Evolutionary conservation across 768 basidiomycete species (phyloP).

Genomic region (Pulveroboletus sp.): DNA sequence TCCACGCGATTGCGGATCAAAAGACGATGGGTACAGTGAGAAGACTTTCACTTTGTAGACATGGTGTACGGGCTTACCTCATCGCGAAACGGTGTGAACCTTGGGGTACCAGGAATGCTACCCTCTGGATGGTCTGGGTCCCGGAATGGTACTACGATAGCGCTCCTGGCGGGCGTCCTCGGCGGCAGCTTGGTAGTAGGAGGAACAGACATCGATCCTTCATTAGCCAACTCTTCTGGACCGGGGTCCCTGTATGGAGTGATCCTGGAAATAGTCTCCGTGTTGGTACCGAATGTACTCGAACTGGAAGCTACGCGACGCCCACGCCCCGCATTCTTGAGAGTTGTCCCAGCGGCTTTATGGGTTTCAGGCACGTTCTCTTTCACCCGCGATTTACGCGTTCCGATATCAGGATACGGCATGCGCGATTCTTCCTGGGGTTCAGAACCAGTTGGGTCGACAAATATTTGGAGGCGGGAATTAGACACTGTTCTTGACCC

Average conservation of each 20-base stretch:
- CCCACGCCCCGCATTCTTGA: constrained; percentile 58
- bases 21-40: constrained; percentile 3
- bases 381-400: constrained; percentile 73
- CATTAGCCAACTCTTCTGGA: constrained; percentile 36
- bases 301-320: constrained; percentile 47
- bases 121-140: constrained; percentile 30
- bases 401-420: constrained; percentile 69
- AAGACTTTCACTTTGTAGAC: background rate
- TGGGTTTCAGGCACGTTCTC: constrained; percentile 71
- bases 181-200: constrained; percentile 29
- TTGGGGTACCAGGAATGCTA: constrained; percentile 44
- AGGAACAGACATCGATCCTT: constrained; percentile 30
- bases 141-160: constrained; percentile 37
- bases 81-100: constrained; percentile 71
- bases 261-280: constrained; percentile 49
- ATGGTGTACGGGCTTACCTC: constrained; percentile 44
- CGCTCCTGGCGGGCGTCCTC: constrained; percentile 35
- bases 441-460: constrained; percentile 60
- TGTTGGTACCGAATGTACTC: constrained; percentile 2
- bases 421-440: constrained; percentile 41
- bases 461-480: constrained; percentile 61
- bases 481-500: constrained; percentile 44
- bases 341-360: constrained; percentile 62
- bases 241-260: constrained; percentile 61
- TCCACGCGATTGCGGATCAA: constrained; percentile 3